Percentiles rank a stretch among this genome's conserved stretches.
phyloP scores from a whole-genome alignment of 2,329 filamentous ascomycete species.

The Colletotrichum liriopes region DNA sequence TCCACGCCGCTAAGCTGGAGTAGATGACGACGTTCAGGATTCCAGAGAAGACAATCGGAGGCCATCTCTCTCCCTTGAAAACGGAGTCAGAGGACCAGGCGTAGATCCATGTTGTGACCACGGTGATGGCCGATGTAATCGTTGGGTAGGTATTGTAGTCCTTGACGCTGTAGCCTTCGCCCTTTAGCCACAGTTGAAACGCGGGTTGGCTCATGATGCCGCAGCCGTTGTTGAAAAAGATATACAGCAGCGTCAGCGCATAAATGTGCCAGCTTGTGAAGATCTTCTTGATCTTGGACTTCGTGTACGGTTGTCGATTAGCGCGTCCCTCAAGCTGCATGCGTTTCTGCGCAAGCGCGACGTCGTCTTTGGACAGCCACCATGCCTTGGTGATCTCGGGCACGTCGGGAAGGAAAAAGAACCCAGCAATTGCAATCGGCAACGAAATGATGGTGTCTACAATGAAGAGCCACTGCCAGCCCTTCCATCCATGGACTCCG shows the following conservation, averaged over 20 bases:
- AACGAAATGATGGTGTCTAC: slow-evolving; percentile 53
- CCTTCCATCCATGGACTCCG: slow-evolving; percentile 51
- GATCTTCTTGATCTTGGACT: slow-evolving; percentile 71
- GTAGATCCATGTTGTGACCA: slow-evolving; percentile 73
- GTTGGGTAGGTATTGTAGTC: slow-evolving; percentile 71
- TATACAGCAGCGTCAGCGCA: slow-evolving; percentile 69
- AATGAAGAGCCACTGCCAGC: slow-evolving; percentile 59
- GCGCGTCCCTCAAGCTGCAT: slow-evolving; percentile 63
- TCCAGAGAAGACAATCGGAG: slow-evolving; percentile 72
- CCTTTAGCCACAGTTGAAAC: slow-evolving; percentile 67
- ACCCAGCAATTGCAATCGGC: slow-evolving; percentile 46
- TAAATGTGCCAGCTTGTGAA: slow-evolving; percentile 78
- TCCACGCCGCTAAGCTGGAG: slow-evolving; percentile 59
- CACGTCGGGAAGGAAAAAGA: slow-evolving; percentile 45
- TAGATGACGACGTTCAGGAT: slow-evolving; percentile 59
- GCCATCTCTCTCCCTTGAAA: slow-evolving; percentile 74
- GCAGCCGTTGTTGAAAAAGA: slow-evolving; percentile 75
- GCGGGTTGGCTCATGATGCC: slow-evolving; percentile 66
- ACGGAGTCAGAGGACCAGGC: slow-evolving; percentile 77
- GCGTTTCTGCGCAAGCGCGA: slow-evolving; percentile 56
- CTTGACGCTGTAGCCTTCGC: slow-evolving; percentile 57
- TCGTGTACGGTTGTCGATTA: slow-evolving; percentile 56
- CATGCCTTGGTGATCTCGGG: slow-evolving; percentile 43
- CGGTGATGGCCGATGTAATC: slow-evolving; percentile 67
- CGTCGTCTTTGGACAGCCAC: slow-evolving; percentile 53